These are phyloP conservation scores for Candida sp. DNA, from an alignment of 1,139 yeast species.

Conservation along the genomic window DNA sequence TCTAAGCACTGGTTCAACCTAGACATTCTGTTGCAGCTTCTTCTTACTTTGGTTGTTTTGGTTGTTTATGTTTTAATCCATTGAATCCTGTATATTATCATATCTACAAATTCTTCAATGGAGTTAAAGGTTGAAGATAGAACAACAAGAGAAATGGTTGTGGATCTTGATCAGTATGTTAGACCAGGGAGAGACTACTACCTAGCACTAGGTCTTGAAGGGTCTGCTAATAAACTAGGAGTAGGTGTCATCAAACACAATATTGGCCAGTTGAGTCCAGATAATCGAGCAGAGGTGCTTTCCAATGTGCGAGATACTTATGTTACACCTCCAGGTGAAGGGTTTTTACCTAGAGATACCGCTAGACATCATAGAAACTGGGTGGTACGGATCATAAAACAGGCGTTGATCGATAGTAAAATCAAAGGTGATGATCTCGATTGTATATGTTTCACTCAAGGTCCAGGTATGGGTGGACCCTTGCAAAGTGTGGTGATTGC, in stretches of 20 bases:
- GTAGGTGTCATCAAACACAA: constrained; percentile 85
- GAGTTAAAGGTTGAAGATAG: neutral
- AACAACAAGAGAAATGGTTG: constrained; percentile 15
- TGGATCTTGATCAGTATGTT: constrained; percentile 35
- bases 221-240: constrained; percentile 95
- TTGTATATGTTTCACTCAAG: constrained; percentile 93
- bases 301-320: constrained; percentile 93
- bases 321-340: constrained; percentile 97
- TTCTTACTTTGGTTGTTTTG: neutral
- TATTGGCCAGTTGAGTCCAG: constrained; percentile 44
- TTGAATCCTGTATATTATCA: neutral
- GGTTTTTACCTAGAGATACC: constrained; percentile 92
- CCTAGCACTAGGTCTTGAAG: constrained; percentile 88
- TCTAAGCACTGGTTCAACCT: constrained; percentile 19
- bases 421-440: constrained; percentile 64
- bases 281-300: constrained; percentile 70
- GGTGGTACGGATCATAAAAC: constrained; percentile 78
- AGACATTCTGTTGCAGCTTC: neutral
- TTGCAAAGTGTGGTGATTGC: constrained; percentile 89
- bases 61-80: neutral
- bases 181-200: constrained; percentile 49
- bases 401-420: constrained; percentile 62
- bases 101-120: neutral
- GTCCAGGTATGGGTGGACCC: constrained; percentile 99
- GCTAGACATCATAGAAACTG: constrained; percentile 96